phyloP scores from a whole-genome alignment of 768 basidiomycete genomes.

The Pleurotus cornucopiae region DNA sequence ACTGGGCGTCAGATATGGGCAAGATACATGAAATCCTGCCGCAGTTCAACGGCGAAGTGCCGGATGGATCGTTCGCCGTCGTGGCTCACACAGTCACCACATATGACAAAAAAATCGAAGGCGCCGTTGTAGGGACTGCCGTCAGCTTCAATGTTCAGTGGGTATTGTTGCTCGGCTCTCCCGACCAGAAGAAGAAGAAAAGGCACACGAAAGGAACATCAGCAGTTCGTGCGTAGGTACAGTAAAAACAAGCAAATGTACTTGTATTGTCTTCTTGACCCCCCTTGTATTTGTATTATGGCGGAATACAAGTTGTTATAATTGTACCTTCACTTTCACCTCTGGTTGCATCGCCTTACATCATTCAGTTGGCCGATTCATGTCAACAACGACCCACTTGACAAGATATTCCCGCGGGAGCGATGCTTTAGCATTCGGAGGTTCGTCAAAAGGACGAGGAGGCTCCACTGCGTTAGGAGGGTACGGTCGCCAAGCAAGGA shows the following conservation, averaged over 20 bases:
- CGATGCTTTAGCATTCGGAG: constrained; percentile 47
- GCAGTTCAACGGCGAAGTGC: neutral
- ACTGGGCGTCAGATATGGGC: neutral
- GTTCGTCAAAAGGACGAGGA: constrained; percentile 28
- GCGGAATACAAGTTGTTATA: too few species aligned
- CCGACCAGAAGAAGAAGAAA: neutral
- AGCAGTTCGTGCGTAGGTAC: too few species aligned
- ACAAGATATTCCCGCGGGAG: constrained; percentile 92
- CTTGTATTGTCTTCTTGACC: too few species aligned
- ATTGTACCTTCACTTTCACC: too few species aligned
- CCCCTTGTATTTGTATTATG: too few species aligned
- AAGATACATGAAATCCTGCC: neutral
- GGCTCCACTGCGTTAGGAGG: constrained; percentile 63
- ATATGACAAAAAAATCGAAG: neutral
- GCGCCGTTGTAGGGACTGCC: neutral
- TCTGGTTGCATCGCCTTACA: too few species aligned
- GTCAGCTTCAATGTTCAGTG: neutral
- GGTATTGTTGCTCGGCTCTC: neutral
- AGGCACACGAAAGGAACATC: too few species aligned
- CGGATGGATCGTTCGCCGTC: neutral
- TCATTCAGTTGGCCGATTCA: too few species aligned
- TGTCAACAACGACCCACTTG: constrained; percentile 59
- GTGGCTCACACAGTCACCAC: neutral
- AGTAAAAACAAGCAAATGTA: too few species aligned
- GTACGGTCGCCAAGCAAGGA: constrained; percentile 89